phyloP scores from a whole-genome alignment of 306 rosid genomes.

The Ziziphus jujuba region DNA sequence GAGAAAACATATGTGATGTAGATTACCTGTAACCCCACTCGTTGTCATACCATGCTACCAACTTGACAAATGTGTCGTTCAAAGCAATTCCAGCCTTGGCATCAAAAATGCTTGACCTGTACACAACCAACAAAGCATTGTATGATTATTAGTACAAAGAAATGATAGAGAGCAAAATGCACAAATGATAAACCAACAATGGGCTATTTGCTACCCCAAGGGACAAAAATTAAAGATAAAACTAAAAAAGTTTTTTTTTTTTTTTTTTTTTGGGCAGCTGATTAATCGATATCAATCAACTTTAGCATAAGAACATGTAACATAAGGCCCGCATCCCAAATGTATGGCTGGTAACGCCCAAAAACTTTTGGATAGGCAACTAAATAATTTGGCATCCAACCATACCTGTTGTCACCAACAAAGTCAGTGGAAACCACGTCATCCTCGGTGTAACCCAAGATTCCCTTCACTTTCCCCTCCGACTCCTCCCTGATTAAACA shows the following conservation, averaged over 20 bases:
- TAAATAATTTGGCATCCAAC: neutral
- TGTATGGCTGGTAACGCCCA: neutral
- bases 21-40: slow-evolving; percentile 80
- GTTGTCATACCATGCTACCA: slow-evolving; percentile 75
- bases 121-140: neutral
- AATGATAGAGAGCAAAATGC: neutral
- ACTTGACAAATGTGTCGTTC: slow-evolving; percentile 47
- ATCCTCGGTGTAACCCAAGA: slow-evolving; percentile 75
- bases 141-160: neutral
- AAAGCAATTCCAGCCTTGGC: slow-evolving; percentile 83
- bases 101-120: slow-evolving; percentile 77
- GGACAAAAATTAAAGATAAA: neutral
- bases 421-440: slow-evolving; percentile 74
- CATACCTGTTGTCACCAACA: slow-evolving; percentile 65
- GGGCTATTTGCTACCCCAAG: neutral
- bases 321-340: neutral
- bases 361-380: neutral
- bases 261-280: too few species aligned
- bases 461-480: slow-evolving; percentile 71
- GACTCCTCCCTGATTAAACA: slow-evolving; percentile 62
- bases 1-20: neutral
- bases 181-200: too few species aligned
- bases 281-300: neutral
- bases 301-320: neutral
- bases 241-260: neutral